Evolutionary conservation across 306 rosid species (phyloP).

Genomic region (Castanospermum australe): DNA sequence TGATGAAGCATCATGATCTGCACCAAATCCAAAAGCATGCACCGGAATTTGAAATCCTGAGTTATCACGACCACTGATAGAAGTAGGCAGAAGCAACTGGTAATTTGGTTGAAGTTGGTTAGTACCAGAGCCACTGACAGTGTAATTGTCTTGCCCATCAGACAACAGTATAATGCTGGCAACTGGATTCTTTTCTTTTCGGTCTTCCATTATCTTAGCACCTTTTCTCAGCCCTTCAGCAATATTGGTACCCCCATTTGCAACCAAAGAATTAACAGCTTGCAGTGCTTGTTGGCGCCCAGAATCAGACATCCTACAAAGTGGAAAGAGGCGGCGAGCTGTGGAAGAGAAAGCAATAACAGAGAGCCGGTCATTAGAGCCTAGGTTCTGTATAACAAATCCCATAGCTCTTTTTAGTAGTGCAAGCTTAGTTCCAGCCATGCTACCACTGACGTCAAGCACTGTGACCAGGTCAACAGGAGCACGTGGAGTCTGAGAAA

Average conservation of each 20-base stretch:
- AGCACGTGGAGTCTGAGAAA: slow-evolving; percentile 70
- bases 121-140: slow-evolving; percentile 59
- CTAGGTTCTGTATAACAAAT: slow-evolving; percentile 90
- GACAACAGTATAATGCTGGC: slow-evolving; percentile 84
- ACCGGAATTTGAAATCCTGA: slow-evolving; percentile 90
- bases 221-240: slow-evolving; percentile 96
- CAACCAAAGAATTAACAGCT: slow-evolving; percentile 96
- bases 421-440: slow-evolving; percentile 99
- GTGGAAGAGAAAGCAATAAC: slow-evolving; percentile 97
- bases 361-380: slow-evolving; percentile 89
- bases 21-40: slow-evolving; percentile 94
- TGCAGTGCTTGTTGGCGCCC: slow-evolving; percentile 91
- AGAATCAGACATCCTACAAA: slow-evolving; percentile 71
- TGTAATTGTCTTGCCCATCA: slow-evolving; percentile 95
- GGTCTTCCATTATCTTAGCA: slow-evolving; percentile 88
- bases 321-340: slow-evolving; percentile 92
- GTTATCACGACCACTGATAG: slow-evolving; percentile 56
- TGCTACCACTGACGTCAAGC: slow-evolving; percentile 95
- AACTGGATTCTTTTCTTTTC: slow-evolving; percentile 86
- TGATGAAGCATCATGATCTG: slow-evolving; percentile 88
- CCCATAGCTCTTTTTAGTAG: slow-evolving; percentile 97
- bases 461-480: slow-evolving; percentile 97
- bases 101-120: slow-evolving; percentile 75
- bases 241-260: slow-evolving; percentile 97
- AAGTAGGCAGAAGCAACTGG: slow-evolving; percentile 76